Base-by-base conservation (phyloP, 1,139 yeast genomes). In the Kodamaea anthophila region DNA sequence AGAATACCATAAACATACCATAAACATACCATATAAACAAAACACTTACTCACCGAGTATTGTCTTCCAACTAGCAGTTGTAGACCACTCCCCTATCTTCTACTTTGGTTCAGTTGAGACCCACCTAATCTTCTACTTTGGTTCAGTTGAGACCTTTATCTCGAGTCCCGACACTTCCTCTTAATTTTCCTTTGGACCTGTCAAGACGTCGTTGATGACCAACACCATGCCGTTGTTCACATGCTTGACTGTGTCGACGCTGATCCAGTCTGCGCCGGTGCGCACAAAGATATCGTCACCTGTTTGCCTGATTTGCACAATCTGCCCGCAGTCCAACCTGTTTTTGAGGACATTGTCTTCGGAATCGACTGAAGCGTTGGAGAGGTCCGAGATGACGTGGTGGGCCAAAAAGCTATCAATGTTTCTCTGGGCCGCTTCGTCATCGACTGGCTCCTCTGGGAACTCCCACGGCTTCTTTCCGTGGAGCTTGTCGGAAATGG, bases 381-480 rank as follows among this genome's bases (percentile, higher is more conserved):
- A 32, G 20, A 49, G 40, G 35, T 49, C 46, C 21, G 44, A 39
- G 5, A 55, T 67, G 11, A 77, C 53, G 49, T 80, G 87, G 15
- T 75, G 67, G 37, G 65, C 55, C 22, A 78, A 62, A 42, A 76
- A 79, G 37, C 58, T 56, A 25, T 64, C 49, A 24, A 77, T 52
- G 47, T 80, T 80, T 4, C 55, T 42, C 9, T 53, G 48, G 5
- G 71, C 62, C 1, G 65, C 58, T 19, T 53, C 47, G 28, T 73
- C 78, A 25, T 53, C 48, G 10, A 49, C 60, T 9, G 42, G 48
- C 12, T 38, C 41, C 7, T 46, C 51, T 1, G 88, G 87, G 48
- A 76, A 79, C 44, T 77, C 76, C 87, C 87, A 79, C 20, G 87
- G 87, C 45, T 79, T 79, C 37, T 53, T 28, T 35, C 48, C 51